Base-by-base conservation (phyloP, 2,329 filamentous ascomycete genomes). In the Fusarium sp. region DNA sequence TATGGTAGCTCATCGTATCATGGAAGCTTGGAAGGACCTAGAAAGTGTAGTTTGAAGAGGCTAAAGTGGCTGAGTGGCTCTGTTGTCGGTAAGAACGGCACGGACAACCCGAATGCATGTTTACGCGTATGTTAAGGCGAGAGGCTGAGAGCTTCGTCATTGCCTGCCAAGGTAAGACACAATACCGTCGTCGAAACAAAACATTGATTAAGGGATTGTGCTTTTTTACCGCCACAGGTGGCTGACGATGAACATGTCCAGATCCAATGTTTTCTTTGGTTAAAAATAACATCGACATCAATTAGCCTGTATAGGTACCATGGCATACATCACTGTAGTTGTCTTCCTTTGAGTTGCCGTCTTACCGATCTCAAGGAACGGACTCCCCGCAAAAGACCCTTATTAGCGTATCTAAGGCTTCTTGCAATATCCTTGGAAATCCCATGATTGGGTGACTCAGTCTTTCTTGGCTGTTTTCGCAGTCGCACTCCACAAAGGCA, bases 41-140 rank as follows among this genome's bases (percentile, higher is more conserved):
- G 30, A n/a, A n/a, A 22, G 6, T 43, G 20, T 27, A 27, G 25
- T 27, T 47, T 29, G 25, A 15, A 60, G 47, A 45, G 38, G 40
- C 45, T 40, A 54, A 46, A 52, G 55, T 57, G 54, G 49, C 58
- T 38, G 34, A 41, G 55, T 48, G 46, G 44, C 16, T 57, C 29
- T 61, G 53, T 40, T 29, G 18, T 57, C 66, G 64, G 66, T 57
- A 69, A 65, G 27, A 38, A 51, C 66, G 66, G 66, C 66, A 69
- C 64, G 66, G 59, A 34, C 34, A 56, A 41, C 38, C 45, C 52
- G 29, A 27, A 24, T 30, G 48, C 24, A 32, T 48, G 34, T 58
- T 47, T 57, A 59, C 52, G 53, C 45, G 41, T 40, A n/a, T 38
- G 24, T 25, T 20, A 27, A 66, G 56, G 46, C 61, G 55, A 66